Conservation (phyloP, 768 basidiomycete species). For the Coprinopsis cinerea region DNA sequence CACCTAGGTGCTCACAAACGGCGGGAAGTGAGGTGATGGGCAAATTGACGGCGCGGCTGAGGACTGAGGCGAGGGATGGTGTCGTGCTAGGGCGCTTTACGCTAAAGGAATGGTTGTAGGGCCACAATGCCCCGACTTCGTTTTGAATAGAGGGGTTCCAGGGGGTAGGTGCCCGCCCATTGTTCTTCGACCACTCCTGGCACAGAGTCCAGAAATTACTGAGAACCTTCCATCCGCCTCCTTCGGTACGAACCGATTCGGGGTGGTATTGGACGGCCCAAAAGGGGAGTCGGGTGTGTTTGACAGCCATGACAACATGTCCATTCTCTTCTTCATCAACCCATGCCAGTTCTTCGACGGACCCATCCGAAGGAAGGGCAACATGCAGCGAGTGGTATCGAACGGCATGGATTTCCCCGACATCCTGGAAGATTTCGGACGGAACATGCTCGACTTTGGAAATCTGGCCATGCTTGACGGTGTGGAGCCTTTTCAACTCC, state of each 20-base stretch:
- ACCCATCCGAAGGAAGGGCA: conserved; percentile 35
- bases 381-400: conserved; percentile 80
- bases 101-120: conserved; percentile 30
- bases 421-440: conserved; percentile 54
- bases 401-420: conserved; percentile 52
- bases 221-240: conserved; percentile 63
- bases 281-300: conserved; percentile 61
- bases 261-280: conserved; percentile 92
- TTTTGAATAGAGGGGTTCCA: conserved; percentile 35
- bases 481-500: conserved; percentile 45
- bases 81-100: conserved; percentile 17
- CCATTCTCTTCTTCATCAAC: conserved; percentile 65
- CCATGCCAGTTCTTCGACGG: conserved; percentile 69
- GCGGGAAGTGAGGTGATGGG: conserved; percentile 36
- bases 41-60: conserved; percentile 30
- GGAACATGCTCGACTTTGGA: conserved; percentile 57
- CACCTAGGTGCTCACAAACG: conserved; percentile 62
- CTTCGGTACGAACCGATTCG: conserved; percentile 70
- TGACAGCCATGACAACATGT: conserved; percentile 66
- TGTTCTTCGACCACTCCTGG: conserved; percentile 43
- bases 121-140: conserved; percentile 54
- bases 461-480: conserved; percentile 56
- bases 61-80: conserved; percentile 23
- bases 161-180: conserved; percentile 29
- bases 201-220: conserved; percentile 73